Evolutionary conservation across 306 rosid species (phyloP), one percentile per base, ranked within the genome.

Genomic region (Cicer chorassanicum): DNA sequence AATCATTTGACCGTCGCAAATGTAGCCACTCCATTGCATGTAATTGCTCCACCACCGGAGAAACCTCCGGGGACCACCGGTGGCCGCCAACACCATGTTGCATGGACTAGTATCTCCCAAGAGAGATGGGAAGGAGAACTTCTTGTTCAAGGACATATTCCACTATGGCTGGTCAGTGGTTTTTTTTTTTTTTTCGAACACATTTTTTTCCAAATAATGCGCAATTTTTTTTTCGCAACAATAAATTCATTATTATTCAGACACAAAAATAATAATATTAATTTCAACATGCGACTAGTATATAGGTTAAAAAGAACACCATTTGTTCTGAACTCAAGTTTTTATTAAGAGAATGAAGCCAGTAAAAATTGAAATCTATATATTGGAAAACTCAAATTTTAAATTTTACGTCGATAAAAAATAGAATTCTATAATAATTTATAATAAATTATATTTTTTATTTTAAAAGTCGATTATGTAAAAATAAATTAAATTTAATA

Each of bases 71-170:
- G 48, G 14, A 70, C 42, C 24, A 42, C 70, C 40, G 81, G 12
- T 7, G 62, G 14, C 42, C 69, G 29, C 42, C 70, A 16, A 56
- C 84, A 82, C 43, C 98, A 94, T 42, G 95, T 87, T 59, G 98
- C 98, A 12, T 94, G 98, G 98, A 94, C 97, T 18, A 94, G 98
- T 78, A 77, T 94, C 29, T 83, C 80, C 0, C 97, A 88, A 63
- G 96, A 94, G 60, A 84, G 86, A 54, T 94, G 98, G 98, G 96
- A 91, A 76, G 98, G 98, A 59, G 89, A 94, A 88, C 81, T 91
- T 4, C 50, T 45, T 62, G 92, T 94, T 41, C 81, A 90, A 79
- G 98, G 98, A 73, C 76, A 83, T 16, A 84, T 94, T 63, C 98
- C 97, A 8, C 59, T 70, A 3, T 94, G 98, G 98, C 88, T 94